These are phyloP conservation scores for Malassezia restricta DNA, from an alignment of 1,284 basidiomycete genomes.

Conservation along the genomic window DNA sequence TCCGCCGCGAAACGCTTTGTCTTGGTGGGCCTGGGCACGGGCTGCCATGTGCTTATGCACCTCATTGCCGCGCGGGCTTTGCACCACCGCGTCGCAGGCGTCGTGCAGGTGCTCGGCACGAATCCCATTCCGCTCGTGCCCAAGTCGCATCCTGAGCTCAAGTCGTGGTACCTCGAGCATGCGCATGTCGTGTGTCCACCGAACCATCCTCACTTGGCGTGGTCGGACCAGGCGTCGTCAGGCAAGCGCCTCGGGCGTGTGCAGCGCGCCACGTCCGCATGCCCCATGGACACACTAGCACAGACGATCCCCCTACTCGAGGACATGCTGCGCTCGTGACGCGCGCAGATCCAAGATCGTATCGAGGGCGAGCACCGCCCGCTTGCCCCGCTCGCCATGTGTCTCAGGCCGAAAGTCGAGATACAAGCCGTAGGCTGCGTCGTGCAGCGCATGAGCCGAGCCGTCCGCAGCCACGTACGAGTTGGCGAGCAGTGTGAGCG, in stretches of 20 bases:
- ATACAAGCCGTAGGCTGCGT: slow-evolving; percentile 32
- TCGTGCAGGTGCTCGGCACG: slow-evolving; percentile 26
- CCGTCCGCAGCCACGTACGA: slow-evolving; percentile 24
- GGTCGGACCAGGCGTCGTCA: slow-evolving; percentile 8
- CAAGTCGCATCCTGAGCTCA: slow-evolving; percentile 12
- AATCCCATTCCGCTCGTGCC: slow-evolving; percentile 20
- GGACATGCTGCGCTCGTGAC: not conserved
- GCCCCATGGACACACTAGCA: not conserved
- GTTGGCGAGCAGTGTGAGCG: slow-evolving; percentile 34
- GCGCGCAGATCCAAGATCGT: slow-evolving; percentile 25
- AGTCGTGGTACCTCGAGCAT: slow-evolving; percentile 8
- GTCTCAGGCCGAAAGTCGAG: slow-evolving; percentile 38
- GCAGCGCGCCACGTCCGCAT: not conserved
- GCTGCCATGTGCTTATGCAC: slow-evolving; percentile 62
- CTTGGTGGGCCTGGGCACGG: slow-evolving; percentile 74
- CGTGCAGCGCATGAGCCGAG: slow-evolving; percentile 24
- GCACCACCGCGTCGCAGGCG: slow-evolving; percentile 18
- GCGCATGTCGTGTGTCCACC: slow-evolving; percentile 6
- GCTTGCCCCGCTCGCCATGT: slow-evolving; percentile 43
- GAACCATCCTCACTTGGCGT: slow-evolving; percentile 8
- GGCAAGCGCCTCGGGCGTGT: slow-evolving; percentile 9
- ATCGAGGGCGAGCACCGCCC: slow-evolving; percentile 28
- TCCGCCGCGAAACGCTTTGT: slow-evolving; percentile 56
- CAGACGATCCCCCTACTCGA: not conserved
- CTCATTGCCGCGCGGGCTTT: slow-evolving; percentile 54